Base-by-base conservation (phyloP, 495 filamentous ascomycete genomes). In the Neurospora tetrasperma region DNA sequence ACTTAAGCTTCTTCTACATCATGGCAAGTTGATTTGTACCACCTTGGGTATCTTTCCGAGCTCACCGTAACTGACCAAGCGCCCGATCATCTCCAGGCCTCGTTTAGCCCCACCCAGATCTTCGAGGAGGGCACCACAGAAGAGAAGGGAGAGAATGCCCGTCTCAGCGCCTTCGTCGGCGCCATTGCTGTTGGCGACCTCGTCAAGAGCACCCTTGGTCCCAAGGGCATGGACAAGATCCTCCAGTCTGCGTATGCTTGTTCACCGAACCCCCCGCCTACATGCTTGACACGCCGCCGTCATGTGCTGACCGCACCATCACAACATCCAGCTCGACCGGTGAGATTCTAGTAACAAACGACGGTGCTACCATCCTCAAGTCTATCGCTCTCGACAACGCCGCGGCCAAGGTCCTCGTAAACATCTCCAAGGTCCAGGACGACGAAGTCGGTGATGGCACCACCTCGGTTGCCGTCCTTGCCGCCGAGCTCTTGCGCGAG, bases 141-240 rank as follows among this genome's bases (percentile, higher is more conserved):
- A 85, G 95, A 99, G 87, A 98, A 97, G 83, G 96, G 96, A 78
- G 96, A 99, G 86, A 99, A 99, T 91, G 96, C 96, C 75, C 93
- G 96, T 88, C 90, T 99, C 74, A 93, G 93, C 2, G 94, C 94
- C 70, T 99, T 98, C 76, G 95, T 98, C 68, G 95, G 95, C 79
- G 96, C 96, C 77, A 98, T 99, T 79, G 96, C 96, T 40, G 95
- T 99, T 46, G 96, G 96, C 62, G 96, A 98, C 80, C 81, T 97
- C 77, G 96, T 99, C 35, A 99, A 99, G 88, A 96, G 92, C 80
- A 99, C 96, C 10, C 85, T 99, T 16, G 96, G 96, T 14, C 96
- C 96, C 2, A 98, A 98, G 85, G 96, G 96, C 77, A 98, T 98
- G 96, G 96, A 99, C 85, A 98, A 99, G 86, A 99, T 99, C 82